phyloP scores from a whole-genome alignment of 306 rosid genomes.

The Hippophae rhamnoides region DNA sequence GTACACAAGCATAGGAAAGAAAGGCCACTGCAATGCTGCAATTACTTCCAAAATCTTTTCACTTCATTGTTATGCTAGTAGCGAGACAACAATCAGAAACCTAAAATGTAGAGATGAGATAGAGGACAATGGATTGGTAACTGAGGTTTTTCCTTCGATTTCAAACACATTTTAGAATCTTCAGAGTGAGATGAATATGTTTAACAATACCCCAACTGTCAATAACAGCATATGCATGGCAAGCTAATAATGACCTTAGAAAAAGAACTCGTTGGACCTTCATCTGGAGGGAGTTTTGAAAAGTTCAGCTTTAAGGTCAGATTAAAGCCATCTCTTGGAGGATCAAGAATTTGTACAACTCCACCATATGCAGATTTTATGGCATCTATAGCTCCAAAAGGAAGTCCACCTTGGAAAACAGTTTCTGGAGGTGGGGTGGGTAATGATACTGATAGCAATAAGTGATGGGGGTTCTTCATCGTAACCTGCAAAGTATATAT shows the following conservation, averaged over 20 bases:
- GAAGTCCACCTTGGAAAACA: conserved; percentile 63
- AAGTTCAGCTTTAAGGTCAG: conserved; percentile 80
- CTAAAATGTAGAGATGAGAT: no score
- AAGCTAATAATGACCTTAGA: conserved; percentile 37
- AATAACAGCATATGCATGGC: conserved; percentile 18
- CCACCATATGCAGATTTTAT: conserved; percentile 71
- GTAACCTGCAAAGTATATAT: conserved; percentile 43
- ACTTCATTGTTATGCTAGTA: no score
- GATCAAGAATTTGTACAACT: conserved; percentile 80
- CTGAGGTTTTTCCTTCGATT: no score
- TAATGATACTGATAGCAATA: conserved; percentile 67
- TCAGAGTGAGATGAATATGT: not conserved
- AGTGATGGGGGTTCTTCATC: conserved; percentile 58
- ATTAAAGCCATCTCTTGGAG: conserved; percentile 96
- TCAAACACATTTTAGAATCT: not conserved
- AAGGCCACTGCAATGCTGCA: no score
- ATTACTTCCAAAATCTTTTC: no score
- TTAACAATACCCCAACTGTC: conserved; percentile 5
- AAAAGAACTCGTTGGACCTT: conserved; percentile 58
- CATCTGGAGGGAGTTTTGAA: conserved; percentile 67
- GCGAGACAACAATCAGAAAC: not conserved
- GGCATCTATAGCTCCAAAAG: conserved; percentile 91
- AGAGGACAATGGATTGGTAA: no score
- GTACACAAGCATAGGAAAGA: no score
- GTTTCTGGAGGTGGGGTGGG: conserved; percentile 87